Evolutionary conservation across 73 alveolate species (phyloP).

Genomic region (Breviolum minutum): DNA sequence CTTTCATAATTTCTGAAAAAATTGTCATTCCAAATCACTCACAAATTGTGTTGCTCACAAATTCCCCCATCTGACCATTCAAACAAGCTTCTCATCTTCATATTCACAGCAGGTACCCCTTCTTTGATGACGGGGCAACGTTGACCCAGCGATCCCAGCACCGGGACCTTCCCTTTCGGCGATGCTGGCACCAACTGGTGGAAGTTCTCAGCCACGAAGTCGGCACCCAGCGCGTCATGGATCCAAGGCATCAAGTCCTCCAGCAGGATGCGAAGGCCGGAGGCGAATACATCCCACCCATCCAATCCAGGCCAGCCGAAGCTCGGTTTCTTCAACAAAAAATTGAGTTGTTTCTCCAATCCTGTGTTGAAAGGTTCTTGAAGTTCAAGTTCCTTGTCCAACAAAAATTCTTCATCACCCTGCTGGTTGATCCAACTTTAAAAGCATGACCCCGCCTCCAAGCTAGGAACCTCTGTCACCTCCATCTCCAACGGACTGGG

Average conservation of each 20-base stretch:
- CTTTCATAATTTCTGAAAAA: too few species aligned
- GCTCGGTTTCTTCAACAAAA: too few species aligned
- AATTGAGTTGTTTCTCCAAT: too few species aligned
- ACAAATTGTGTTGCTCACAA: too few species aligned
- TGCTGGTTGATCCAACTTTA: not conserved
- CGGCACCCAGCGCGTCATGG: slow-evolving; percentile 55
- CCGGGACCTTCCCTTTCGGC: too few species aligned
- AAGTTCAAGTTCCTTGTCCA: too few species aligned
- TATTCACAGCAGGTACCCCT: not conserved
- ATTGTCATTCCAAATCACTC: too few species aligned
- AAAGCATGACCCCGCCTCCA: not conserved
- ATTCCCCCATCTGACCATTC: not conserved
- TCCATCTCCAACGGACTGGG: not conserved
- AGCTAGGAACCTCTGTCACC: slow-evolving; percentile 20
- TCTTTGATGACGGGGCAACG: not conserved
- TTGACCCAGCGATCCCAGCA: not conserved
- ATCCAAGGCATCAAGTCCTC: slow-evolving; percentile 77
- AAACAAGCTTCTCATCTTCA: not conserved
- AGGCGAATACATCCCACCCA: not conserved
- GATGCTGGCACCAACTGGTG: not conserved
- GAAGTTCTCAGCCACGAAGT: slow-evolving; percentile 54
- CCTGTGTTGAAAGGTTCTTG: too few species aligned
- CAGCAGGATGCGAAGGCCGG: not conserved
- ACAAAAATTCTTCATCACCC: too few species aligned
- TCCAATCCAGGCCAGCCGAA: not conserved